phyloP scores from a whole-genome alignment of 805 yeast species.

The Limtongozyma cylindracea region DNA sequence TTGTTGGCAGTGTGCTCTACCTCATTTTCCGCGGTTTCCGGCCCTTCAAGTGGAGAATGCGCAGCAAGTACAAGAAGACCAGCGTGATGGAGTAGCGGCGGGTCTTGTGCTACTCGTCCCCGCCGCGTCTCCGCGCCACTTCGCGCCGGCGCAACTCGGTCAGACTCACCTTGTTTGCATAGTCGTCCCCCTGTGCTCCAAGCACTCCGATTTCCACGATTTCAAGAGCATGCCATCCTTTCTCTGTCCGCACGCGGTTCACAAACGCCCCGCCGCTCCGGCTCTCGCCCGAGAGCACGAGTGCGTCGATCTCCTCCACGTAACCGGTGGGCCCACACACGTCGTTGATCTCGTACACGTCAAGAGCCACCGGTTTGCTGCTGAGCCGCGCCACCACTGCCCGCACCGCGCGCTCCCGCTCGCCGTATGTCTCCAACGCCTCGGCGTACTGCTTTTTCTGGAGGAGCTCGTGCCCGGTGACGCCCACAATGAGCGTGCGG shows the following conservation, averaged over 20 bases:
- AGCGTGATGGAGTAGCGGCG: too few relatives aligned
- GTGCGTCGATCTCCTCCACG: conserved; percentile 44
- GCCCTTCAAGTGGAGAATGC: conserved; percentile 13
- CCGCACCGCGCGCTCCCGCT: conserved; percentile 22
- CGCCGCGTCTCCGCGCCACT: too few relatives aligned
- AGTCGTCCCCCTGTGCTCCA: conserved; percentile 24
- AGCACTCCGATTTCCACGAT: conserved; percentile 19
- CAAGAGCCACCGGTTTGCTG: conserved; percentile 25
- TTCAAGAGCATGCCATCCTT: conserved; percentile 23
- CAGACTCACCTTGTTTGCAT: conserved; percentile 62
- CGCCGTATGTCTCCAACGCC: conserved; percentile 32
- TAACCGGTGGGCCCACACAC: conserved; percentile 87
- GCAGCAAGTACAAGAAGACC: not conserved
- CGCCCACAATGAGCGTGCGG: conserved; percentile 42
- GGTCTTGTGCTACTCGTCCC: too few relatives aligned
- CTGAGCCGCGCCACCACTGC: too few relatives aligned
- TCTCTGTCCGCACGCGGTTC: conserved; percentile 33
- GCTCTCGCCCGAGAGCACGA: conserved; percentile 68
- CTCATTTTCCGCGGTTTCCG: conserved; percentile 13
- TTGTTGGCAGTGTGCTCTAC: conserved; percentile 47
- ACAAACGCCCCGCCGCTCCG: conserved; percentile 46
- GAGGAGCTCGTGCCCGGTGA: conserved; percentile 55
- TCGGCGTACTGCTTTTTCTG: conserved; percentile 52
- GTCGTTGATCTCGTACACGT: conserved; percentile 46
- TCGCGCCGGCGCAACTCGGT: conserved; percentile 35